Base-by-base conservation (phyloP, 148 eudicot species). In the Linanthus parryae region DNA sequence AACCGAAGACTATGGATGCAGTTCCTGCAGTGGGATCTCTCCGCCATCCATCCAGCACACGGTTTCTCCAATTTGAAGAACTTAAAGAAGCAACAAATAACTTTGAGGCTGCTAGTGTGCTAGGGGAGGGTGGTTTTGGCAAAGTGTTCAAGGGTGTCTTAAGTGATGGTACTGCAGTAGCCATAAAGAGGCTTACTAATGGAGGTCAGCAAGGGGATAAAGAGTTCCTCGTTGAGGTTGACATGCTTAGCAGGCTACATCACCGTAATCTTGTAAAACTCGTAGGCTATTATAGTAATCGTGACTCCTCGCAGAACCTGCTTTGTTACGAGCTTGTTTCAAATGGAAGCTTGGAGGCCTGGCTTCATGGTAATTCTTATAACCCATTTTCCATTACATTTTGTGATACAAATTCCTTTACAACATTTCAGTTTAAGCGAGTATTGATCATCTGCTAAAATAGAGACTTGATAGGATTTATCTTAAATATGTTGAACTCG, bases 61-160 rank as follows among this genome's bases (percentile, higher is more conserved):
- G 99, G 22, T 84, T 84, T 72, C 67, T 92, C 50, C 62, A 83
- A 14, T 92, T 81, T 64, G 96, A 91, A 64, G 98, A 91, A 56
- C 83, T 91, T 46, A 86, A 75, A 64, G 78, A 77, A 75, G 95
- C 96, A 30, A 91, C 98, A 24, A 91, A 91, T 60, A 79, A 84
- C 69, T 91, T 91, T 62, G 94, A 83, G 58, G 41, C 77, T 31
- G 63, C 79, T 16, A 83, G 90, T 53, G 57, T 91, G 56, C 79
- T 91, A 25, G 98, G 98, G 49, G 98, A 91, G 80, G 98, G 98
- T 65, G 95, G 98, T 17, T 91, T 87, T 75, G 98, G 98, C 41
- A 79, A 59, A 69, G 98, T 91, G 57, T 91, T 71, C 59, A 87
- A 81, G 77, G 98, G 98, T 29, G 74, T 81, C 18, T 55, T 91